Base-by-base conservation (phyloP, 495 filamentous ascomycete species). In the Paragyromitra xinjiangensis region DNA sequence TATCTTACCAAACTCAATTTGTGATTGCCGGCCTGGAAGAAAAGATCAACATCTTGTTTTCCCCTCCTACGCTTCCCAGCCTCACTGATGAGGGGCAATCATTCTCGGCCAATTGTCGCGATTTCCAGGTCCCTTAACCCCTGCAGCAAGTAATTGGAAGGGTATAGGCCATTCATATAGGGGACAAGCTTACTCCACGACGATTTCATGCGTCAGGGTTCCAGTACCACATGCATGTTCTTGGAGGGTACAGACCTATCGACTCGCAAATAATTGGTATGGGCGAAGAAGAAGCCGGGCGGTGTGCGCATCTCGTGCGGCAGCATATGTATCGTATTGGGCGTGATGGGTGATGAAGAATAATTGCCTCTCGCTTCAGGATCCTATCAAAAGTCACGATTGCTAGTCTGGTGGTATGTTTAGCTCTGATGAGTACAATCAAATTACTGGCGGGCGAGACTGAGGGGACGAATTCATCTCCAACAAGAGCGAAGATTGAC, bases 41-140 rank as follows among this genome's bases (percentile, higher is more conserved):
- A 74, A 65, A 66, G 74, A 77, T 77, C 74, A 77, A 61, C 74
- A 73, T 61, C 48, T 65, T 50, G 53, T 67, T 73, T 65, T 59
- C 64, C 55, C 63, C 55, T 58, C 55, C 55, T 58, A 61, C 16
- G 12, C n/a, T 12, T 44, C 59, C 69, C 67, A 59, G 58, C 73
- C 73, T 73, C 51, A 50, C 39, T 73, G 59, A 48, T 64, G 73
- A 72, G 73, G 73, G 73, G 73, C 73, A 77, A 72, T 72, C 61
- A 40, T 29, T 61, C 74, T 77, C 61, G 56, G 42, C 74, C 74
- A 77, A 77, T 77, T 61, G 69, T 56, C 42, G 42, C 48, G 48
- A 65, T 64, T 64, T 64, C 55, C 22, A 65, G 61, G 61, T 72
- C 48, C 39, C 37, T 73, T 44, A 56, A 37, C 69, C 73, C 74